phyloP scores from a whole-genome alignment of 352 stramenopile genomes.

The Phytophthora chlamydospora region DNA sequence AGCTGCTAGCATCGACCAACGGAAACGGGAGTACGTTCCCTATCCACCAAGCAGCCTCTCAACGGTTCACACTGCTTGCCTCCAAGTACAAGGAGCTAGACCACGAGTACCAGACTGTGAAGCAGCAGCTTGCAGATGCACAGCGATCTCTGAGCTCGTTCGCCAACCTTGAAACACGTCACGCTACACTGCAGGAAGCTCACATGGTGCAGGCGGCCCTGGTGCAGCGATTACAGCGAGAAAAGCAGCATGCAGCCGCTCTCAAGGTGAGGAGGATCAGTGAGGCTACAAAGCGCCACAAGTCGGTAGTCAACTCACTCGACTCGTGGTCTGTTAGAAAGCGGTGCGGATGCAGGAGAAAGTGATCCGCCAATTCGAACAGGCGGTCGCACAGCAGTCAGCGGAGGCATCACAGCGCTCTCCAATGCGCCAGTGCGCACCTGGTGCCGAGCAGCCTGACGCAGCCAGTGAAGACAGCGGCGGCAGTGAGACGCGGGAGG shows the following conservation, averaged over 20 bases:
- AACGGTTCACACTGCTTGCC: conserved; percentile 62
- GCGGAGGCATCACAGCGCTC: conserved; percentile 9
- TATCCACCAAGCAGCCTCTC: conserved; percentile 35
- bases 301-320: conserved; percentile 9
- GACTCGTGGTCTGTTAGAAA: conserved; percentile 41
- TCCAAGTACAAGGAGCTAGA: conserved; percentile 77
- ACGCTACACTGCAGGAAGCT: conserved; percentile 70
- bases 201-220: conserved; percentile 71
- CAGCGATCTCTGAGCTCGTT: conserved; percentile 35
- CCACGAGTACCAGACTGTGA: conserved; percentile 35
- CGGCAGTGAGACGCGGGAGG: conserved; percentile 21
- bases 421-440: conserved; percentile 3
- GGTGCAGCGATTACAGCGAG: conserved; percentile 71
- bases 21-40: conserved; percentile 13
- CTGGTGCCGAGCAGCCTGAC: neutral
- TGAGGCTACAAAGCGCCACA: neutral
- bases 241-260: conserved; percentile 56
- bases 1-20: conserved; percentile 35
- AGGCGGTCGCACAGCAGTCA: conserved; percentile 53
- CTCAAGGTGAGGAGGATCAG: conserved; percentile 45
- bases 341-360: conserved; percentile 78
- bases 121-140: conserved; percentile 42
- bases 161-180: conserved; percentile 54
- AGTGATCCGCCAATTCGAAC: conserved; percentile 83
- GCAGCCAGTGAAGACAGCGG: conserved; percentile 2